Base-by-base conservation (phyloP, 1,139 yeast species). In the Kluyveromyces marxianus region DNA sequence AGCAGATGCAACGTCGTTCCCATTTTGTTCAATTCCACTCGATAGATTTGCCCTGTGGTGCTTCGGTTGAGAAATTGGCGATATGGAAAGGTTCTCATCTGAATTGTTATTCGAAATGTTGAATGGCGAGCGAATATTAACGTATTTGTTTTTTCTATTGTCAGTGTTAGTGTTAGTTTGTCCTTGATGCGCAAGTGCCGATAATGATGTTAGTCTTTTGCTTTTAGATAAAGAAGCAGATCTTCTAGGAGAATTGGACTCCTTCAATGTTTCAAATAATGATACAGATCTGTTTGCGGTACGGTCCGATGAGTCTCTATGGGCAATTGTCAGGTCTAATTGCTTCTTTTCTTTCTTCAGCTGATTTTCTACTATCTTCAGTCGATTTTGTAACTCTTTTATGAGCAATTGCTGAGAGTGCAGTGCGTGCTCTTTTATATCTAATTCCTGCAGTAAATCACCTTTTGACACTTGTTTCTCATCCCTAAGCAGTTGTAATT, bases 391-490 rank as follows among this genome's bases (percentile, higher is more conserved):
- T 29, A 82, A 64, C 27, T 77, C 82, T 39, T 76, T 78, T 31
- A 84, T 66, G 51, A 83, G 88, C 3, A 66, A 63, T 35, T 76
- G 75, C 43, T 83, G 79, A 28, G 79, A 67, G 24, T 70, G 65
- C 33, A 86, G 62, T 37, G 81, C 72, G 31, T 73, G 67, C 50
- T 77, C 81, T 46, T 79, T 79, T 53, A 83, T 85, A 42, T 75
- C 70, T 36, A 83, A 67, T 55, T 86, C 87, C 49, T 72, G 87
- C 85, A 54, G 76, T 76, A 26, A 84, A 77, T 35, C 94, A 85
- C 66, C 61, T 39, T 55, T 55, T n/a, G 58, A 51, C 2, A 83
- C 66, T 26, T 79, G 74, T 41, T 85, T 70, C 57, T 84, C 81
- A 37, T 78, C 69, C 38, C 81, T 74, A 67, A 86, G 74, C n/a